phyloP scores from a whole-genome alignment of 768 basidiomycete species.

The Pholiota conissans region DNA sequence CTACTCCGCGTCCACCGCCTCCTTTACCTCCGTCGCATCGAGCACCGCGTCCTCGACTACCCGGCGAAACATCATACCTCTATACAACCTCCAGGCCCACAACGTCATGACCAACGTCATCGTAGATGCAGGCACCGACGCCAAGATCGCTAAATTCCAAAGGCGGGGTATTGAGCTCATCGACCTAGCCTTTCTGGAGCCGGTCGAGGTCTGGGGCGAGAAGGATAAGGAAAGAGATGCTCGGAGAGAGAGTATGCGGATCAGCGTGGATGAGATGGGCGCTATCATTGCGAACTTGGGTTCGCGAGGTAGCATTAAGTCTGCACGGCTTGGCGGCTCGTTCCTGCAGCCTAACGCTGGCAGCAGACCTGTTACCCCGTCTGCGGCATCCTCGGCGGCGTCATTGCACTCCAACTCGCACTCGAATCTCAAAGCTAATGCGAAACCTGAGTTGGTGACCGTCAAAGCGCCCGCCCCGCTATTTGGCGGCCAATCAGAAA shows the following conservation, averaged over 20 bases:
- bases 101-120: slow-evolving; percentile 86
- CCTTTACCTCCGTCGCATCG: slow-evolving; percentile 22
- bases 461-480: slow-evolving; percentile 2
- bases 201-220: slow-evolving; percentile 70
- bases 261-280: slow-evolving; percentile 31
- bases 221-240: slow-evolving; percentile 23
- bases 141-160: slow-evolving; percentile 77
- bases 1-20: slow-evolving; percentile 26
- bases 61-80: slow-evolving; percentile 64
- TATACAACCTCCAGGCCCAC: slow-evolving; percentile 88
- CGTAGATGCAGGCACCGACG: slow-evolving; percentile 86
- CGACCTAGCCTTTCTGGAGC: slow-evolving; percentile 76
- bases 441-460: neutral
- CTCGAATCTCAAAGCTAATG: slow-evolving; percentile 9
- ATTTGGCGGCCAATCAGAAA: neutral
- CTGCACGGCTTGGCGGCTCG: slow-evolving; percentile 11
- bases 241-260: slow-evolving; percentile 28
- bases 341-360: slow-evolving; percentile 19
- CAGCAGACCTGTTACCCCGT: slow-evolving; percentile 20
- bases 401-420: slow-evolving; percentile 25
- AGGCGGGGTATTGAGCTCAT: slow-evolving; percentile 77
- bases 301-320: slow-evolving; percentile 10
- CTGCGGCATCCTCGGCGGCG: slow-evolving; percentile 26
- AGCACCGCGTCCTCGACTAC: slow-evolving; percentile 20
- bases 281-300: slow-evolving; percentile 17